Evolutionary conservation across 2,329 filamentous ascomycete genomes (phyloP), one percentile per base, ranked within the genome.

Genomic region (Pyrenochaeta sp.): DNA sequence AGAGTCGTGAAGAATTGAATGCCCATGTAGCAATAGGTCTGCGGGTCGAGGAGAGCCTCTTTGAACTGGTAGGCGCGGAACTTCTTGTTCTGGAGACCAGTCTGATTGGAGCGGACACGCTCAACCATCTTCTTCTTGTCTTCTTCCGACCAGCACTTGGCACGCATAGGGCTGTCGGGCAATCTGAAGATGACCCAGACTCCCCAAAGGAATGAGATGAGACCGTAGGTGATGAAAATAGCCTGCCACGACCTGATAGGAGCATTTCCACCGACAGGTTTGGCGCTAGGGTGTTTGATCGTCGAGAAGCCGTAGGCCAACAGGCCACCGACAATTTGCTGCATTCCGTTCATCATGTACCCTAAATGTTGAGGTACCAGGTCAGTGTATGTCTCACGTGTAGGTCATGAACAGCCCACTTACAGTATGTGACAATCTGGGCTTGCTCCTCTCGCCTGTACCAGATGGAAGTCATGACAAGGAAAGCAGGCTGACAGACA

Each of bases 1-100:
- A 93, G 80, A 0, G 90, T 92, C 0, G 90, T 92, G 76, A 87
- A 90, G 24, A 93, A 79, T 52, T 88, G 85, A 46, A 92, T 88
- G 6, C 86, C 77, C 44, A 84, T 84, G 70, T 90, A 76, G 66
- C 74, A 76, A 72, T 77, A 81, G n/a, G 74, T 74, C 48, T 92
- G 88, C 1, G 89, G 88, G 64, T 93, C 90, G 0, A 74, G 75
- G 9, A 91, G 77, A 0, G 87, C 84, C 64, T 87, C 85, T 61
- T 78, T 81, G 65, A 86, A 75, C 62, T 87, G 85, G 54, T 86
- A 81, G 1, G 74, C 62, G 22, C 82, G 80, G 75, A 86, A 87
- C 30, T 77, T 75, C 64, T 75, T 80, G 68, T 82, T 81, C 58
- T 81, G 78, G 19, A 82, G 69, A 64, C 80, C 80, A 3, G 79